Percentiles rank a stretch among this genome's conserved stretches.
Evolutionary conservation across 768 basidiomycete species (phyloP).

Genomic region (Mycena belliarum): DNA sequence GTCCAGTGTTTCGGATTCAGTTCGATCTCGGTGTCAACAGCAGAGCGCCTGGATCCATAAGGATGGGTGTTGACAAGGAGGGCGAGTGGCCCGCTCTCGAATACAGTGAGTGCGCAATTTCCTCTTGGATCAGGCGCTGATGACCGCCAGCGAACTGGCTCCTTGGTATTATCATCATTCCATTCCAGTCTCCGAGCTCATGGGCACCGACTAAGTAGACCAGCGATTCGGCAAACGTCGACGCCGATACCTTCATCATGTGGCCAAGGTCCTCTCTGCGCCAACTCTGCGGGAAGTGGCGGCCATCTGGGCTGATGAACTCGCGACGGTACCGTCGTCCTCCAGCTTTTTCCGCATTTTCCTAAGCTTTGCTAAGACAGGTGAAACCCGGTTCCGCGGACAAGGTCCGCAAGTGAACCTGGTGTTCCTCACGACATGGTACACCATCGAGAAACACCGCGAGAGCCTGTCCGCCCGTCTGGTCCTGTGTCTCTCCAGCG

Average conservation of each 20-base stretch:
- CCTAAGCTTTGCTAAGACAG: slow-evolving; percentile 8
- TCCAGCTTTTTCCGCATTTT: not conserved
- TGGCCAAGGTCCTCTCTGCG: slow-evolving; percentile 13
- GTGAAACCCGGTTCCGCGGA: slow-evolving; percentile 19
- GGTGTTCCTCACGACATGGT: slow-evolving; percentile 19
- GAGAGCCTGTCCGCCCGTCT: slow-evolving; percentile 5
- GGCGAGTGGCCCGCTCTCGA: slow-evolving; percentile 22
- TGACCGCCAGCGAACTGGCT: slow-evolving; percentile 19
- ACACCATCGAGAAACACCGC: slow-evolving; percentile 24
- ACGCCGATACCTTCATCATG: slow-evolving; percentile 19
- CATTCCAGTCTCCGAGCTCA: not conserved
- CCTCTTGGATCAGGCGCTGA: not conserved
- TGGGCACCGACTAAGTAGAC: slow-evolving; percentile 2
- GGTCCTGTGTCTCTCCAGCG: not conserved
- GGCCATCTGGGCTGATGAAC: slow-evolving; percentile 17
- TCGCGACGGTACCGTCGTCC: slow-evolving; percentile 5
- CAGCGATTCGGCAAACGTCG: slow-evolving; percentile 16
- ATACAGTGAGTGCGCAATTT: slow-evolving; percentile 1
- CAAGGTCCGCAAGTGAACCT: slow-evolving; percentile 18
- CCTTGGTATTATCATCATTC: not conserved
- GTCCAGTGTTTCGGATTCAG: slow-evolving; percentile 23
- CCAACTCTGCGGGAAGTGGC: slow-evolving; percentile 18
- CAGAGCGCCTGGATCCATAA: not conserved
- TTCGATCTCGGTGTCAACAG: slow-evolving; percentile 10
- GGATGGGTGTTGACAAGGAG: slow-evolving; percentile 14